Conservation (phyloP, 1,284 basidiomycete species). For the Apiotrichum brassicae region DNA sequence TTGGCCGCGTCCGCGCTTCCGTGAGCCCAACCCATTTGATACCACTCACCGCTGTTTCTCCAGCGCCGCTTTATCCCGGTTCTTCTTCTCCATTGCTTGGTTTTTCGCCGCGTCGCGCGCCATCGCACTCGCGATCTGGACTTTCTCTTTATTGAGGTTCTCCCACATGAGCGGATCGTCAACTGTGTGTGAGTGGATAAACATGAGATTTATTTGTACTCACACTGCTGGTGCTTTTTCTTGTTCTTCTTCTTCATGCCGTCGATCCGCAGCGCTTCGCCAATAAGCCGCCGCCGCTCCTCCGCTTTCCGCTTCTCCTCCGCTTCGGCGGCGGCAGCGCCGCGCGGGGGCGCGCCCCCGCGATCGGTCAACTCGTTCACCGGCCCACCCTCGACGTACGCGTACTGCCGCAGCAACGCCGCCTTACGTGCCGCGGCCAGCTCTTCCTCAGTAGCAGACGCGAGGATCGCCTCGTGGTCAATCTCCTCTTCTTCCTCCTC, state of each 20-base stretch:
- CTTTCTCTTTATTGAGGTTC: conserved; percentile 45
- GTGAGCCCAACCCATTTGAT: background rate
- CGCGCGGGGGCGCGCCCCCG: conserved; percentile 23
- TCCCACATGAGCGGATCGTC: conserved; percentile 27
- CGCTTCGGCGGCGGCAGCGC: conserved; percentile 19
- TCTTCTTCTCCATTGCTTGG: conserved; percentile 30
- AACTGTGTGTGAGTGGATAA: conserved; percentile 19
- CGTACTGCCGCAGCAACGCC: conserved; percentile 43
- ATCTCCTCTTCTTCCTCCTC: conserved; percentile 2
- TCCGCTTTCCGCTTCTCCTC: conserved; percentile 40
- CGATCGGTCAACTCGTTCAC: conserved; percentile 17
- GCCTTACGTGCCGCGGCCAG: conserved; percentile 32
- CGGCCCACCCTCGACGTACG: conserved; percentile 39
- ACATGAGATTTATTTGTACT: conserved; percentile 2
- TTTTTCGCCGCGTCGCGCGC: conserved; percentile 37
- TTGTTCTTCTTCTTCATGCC: conserved; percentile 44
- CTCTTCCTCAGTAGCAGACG: conserved; percentile 40
- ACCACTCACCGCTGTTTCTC: conserved; percentile 44
- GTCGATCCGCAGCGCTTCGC: conserved; percentile 40
- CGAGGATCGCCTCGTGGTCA: conserved; percentile 26
- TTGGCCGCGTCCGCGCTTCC: conserved; percentile 42
- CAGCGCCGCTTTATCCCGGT: conserved; percentile 42
- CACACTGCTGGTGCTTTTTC: conserved; percentile 37
- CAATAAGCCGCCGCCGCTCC: conserved; percentile 35
- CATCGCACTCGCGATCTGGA: conserved; percentile 32